phyloP scores from a whole-genome alignment of 2,329 filamentous ascomycete species.

The Colletotrichum sp. region DNA sequence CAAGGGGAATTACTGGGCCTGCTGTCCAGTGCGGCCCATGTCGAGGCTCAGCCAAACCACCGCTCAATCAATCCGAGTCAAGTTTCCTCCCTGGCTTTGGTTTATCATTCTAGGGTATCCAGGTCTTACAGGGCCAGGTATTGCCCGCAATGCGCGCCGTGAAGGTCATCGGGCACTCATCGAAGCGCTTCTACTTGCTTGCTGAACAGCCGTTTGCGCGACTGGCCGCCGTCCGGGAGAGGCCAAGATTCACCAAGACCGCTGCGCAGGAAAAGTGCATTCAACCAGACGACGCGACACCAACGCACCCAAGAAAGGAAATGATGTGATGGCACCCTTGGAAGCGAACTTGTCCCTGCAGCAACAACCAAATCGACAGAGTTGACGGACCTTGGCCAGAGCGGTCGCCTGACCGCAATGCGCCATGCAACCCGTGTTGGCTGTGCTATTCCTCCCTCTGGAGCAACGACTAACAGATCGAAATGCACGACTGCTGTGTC shows the following conservation, averaged over 20 bases:
- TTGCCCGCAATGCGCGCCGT: not conserved
- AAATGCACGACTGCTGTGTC: too few species aligned
- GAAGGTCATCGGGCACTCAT: not conserved
- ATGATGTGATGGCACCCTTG: not conserved
- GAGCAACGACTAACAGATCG: not conserved
- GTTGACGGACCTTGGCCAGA: not conserved
- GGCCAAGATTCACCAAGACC: not conserved
- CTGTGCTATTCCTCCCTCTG: not conserved
- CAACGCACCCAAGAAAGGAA: not conserved
- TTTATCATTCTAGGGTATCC: not conserved
- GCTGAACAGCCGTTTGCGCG: not conserved
- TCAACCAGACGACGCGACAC: not conserved
- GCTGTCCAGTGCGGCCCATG: not conserved
- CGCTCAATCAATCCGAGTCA: not conserved
- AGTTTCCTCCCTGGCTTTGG: not conserved
- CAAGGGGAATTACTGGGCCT: constrained; percentile 14
- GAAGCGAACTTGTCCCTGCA: not conserved
- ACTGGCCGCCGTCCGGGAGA: not conserved
- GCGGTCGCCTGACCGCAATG: not conserved
- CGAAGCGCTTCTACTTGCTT: not conserved
- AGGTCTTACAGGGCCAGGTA: not conserved
- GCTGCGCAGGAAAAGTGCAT: not conserved
- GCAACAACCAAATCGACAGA: not conserved
- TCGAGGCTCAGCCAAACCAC: not conserved
- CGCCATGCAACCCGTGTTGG: not conserved